Conservation (phyloP, 2,329 filamentous ascomycete genomes). For the Colletotrichum lupini region DNA sequence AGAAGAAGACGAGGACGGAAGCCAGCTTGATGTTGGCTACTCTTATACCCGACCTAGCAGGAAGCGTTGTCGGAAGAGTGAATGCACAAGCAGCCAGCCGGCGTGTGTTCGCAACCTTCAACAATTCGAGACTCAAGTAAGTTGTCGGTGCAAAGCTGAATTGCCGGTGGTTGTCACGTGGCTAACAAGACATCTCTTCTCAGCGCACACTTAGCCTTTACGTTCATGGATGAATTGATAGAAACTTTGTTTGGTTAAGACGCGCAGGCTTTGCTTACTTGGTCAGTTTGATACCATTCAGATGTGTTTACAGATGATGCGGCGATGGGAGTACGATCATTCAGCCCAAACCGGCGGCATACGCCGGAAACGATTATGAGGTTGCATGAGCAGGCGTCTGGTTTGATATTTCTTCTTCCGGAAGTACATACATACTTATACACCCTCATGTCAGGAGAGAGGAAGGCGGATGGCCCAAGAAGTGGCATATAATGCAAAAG, state of each 20-base stretch:
- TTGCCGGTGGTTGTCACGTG: conserved; percentile 34
- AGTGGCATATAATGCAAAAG: background rate
- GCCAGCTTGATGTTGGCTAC: conserved; percentile 91
- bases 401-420: background rate
- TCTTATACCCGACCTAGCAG: conserved; percentile 89
- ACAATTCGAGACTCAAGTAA: conserved; percentile 91
- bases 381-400: conserved; percentile 16
- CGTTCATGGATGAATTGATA: conserved; percentile 77
- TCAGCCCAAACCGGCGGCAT: background rate
- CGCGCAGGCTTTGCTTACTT: background rate
- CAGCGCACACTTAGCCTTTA: conserved; percentile 76
- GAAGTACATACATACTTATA: background rate
- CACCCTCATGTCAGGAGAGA: background rate
- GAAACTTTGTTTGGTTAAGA: conserved; percentile 69
- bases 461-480: background rate
- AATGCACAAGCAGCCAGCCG: conserved; percentile 93
- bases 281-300: background rate
- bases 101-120: conserved; percentile 89
- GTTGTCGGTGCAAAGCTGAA: conserved; percentile 48
- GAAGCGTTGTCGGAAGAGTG: conserved; percentile 89
- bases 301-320: background rate
- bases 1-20: conserved; percentile 83
- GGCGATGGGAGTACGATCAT: background rate
- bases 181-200: background rate
- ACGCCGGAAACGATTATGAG: background rate